Conservation (phyloP, 495 filamentous ascomycete species). For the Penicillium bovifimosum region DNA sequence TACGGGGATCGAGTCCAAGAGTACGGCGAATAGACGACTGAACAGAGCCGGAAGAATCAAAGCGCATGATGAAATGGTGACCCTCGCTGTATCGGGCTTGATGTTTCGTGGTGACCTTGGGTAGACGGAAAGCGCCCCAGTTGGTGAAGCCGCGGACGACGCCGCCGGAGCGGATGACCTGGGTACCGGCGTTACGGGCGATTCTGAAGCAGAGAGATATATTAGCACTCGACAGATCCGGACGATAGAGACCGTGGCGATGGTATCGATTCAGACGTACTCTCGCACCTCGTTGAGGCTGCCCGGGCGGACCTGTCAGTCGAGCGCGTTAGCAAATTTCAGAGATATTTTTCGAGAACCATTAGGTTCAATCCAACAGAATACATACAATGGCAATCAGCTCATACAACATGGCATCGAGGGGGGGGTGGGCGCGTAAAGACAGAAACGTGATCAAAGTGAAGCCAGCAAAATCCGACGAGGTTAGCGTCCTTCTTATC, state of each 20-base stretch:
- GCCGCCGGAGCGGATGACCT: constrained; percentile 79
- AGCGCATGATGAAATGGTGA: constrained; percentile 98
- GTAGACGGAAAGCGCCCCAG: constrained; percentile 87
- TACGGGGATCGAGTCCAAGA: constrained; percentile 79
- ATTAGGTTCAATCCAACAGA: neutral
- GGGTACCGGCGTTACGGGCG: constrained; percentile 74
- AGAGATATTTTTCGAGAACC: neutral
- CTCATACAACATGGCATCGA: constrained; percentile 82
- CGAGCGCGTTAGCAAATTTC: constrained; percentile 6
- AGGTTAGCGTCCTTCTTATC: constrained; percentile 26
- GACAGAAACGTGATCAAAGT: constrained; percentile 3
- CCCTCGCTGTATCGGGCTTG: constrained; percentile 74
- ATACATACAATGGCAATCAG: constrained; percentile 86
- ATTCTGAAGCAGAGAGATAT: constrained; percentile 53
- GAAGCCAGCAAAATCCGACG: constrained; percentile 24
- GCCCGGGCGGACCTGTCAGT: constrained; percentile 75
- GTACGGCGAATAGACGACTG: constrained; percentile 70
- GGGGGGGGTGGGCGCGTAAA: constrained; percentile 18
- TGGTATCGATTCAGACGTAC: constrained; percentile 46
- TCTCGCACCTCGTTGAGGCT: constrained; percentile 89
- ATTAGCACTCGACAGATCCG: constrained; percentile 11
- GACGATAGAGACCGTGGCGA: neutral
- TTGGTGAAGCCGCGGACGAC: constrained; percentile 89
- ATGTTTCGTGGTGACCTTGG: constrained; percentile 65
- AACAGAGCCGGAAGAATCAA: constrained; percentile 65